Conservation (phyloP, 2,329 filamentous ascomycete species). For the Diaporthe nobilis region DNA sequence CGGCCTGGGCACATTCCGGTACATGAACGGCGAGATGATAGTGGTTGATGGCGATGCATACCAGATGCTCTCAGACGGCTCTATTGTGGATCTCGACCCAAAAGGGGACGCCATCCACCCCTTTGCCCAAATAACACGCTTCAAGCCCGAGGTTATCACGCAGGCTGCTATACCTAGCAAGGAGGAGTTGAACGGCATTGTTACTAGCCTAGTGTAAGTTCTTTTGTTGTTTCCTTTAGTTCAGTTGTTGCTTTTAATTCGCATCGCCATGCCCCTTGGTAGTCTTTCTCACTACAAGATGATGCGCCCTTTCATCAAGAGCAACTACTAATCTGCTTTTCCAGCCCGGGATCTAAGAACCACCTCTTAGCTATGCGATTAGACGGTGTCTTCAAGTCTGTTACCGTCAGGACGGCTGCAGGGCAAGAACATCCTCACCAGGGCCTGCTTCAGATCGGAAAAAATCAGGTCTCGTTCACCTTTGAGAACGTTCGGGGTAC, state of each 20-base stretch:
- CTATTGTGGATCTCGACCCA: slow-evolving; percentile 46
- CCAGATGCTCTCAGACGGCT: slow-evolving; percentile 53
- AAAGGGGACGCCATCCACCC: slow-evolving; percentile 46
- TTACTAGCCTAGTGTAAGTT: slow-evolving; percentile 43
- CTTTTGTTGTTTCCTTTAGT: no score
- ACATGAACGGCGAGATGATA: slow-evolving; percentile 55
- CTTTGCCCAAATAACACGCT: slow-evolving; percentile 52
- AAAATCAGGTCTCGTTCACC: slow-evolving; percentile 48
- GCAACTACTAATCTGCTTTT: background rate
- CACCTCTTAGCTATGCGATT: slow-evolving; percentile 49
- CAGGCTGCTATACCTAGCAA: slow-evolving; percentile 47
- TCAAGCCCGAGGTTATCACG: slow-evolving; percentile 44
- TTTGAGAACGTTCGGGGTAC: slow-evolving; percentile 48
- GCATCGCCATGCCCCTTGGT: no score
- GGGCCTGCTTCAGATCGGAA: slow-evolving; percentile 47
- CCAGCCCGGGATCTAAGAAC: slow-evolving; percentile 46
- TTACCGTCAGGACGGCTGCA: slow-evolving; percentile 50
- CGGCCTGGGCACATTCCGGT: slow-evolving; percentile 52
- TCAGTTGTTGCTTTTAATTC: no score
- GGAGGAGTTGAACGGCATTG: slow-evolving; percentile 44
- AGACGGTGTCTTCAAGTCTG: slow-evolving; percentile 48
- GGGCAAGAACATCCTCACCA: slow-evolving; percentile 49
- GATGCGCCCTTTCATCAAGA: background rate
- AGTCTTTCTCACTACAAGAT: background rate
- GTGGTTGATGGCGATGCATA: slow-evolving; percentile 50